These are phyloP conservation scores for Nicotiana benthamiana DNA, from an alignment of 257 asterid species.

Conservation along the genomic window DNA sequence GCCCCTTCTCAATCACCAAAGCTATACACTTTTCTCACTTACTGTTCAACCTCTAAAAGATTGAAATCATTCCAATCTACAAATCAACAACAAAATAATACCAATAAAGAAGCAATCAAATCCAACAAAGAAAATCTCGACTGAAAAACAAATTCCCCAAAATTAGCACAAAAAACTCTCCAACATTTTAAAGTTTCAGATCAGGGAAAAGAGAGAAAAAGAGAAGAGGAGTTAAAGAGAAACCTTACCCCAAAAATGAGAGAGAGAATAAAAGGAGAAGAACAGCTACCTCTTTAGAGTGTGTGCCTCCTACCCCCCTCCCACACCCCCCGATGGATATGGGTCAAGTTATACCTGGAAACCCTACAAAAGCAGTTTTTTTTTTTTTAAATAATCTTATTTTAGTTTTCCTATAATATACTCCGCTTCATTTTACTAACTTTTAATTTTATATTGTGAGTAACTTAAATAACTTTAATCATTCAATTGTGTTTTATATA, in stretches of 20 bases:
- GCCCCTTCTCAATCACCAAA: conserved; percentile 10
- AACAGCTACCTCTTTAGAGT: conserved; percentile 1
- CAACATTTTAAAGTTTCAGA: neutral
- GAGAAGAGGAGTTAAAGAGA: neutral
- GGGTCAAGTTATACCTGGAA: conserved; percentile 6
- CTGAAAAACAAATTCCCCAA: neutral
- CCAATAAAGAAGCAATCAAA: neutral
- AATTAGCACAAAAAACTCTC: neutral
- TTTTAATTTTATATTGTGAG: neutral
- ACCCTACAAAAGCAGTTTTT: neutral
- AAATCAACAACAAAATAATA: conserved; percentile 1
- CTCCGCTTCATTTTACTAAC: neutral
- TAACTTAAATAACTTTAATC: neutral
- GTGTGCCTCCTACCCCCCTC: conserved; percentile 3
- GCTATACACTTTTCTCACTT: conserved; percentile 20
- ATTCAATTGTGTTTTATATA: neutral
- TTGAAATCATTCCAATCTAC: conserved; percentile 25
- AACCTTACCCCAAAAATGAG: neutral
- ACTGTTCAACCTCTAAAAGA: conserved; percentile 28
- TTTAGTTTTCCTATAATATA: neutral
- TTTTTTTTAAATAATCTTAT: neutral
- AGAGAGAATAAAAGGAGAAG: neutral
- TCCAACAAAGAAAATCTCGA: neutral
- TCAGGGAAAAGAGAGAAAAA: neutral
- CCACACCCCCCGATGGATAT: neutral